Base-by-base conservation (phyloP, 176 grass and related monocot species). In the Aechmea fasciata region DNA sequence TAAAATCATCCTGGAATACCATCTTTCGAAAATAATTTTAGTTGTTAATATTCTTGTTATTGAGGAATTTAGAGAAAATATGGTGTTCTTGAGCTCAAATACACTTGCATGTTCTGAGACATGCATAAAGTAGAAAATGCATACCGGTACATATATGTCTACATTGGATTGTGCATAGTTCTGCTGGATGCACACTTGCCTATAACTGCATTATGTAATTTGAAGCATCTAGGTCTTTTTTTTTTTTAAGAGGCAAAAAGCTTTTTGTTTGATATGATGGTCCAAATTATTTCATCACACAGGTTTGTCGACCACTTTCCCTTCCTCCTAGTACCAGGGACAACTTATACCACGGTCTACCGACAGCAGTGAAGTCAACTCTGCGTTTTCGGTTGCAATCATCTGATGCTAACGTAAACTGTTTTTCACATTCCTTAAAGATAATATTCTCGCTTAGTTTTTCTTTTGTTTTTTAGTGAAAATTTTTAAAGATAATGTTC, bases 301-400 rank as follows among this genome's bases (percentile, higher is more conserved):
- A 97, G 94, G 94, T 93, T 87, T 87, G 82, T 67, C 73, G 89
- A 24, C 94, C 94, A 15, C 89, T 93, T 13, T 92, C 82, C 51
- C 82, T 97, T 79, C 94, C 94, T 79, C 84, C 86, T 69, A 97
- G 84, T 72, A 80, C 82, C 52, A 93, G 94, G 76, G 94, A 97
- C 49, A 93, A 85, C 71, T 66, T 97, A 71, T 97, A 97, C 75
- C 89, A 93, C 68, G 89, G 85, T 57, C 85, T 97, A 13, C 93
- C 93, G 72, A 51, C 63, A 66, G 73, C 77, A 72, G 94, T 97
- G 10, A 97, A 97, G 75, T 78, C 77, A 48, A 69, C 82, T 52
- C 63, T 97, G 49, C 87, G 89, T 81, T 70, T 79, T 47, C 79
- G 77, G 64, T 69, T 97, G 65, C 86, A 77, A 61, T 76, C 89